Percentiles rank a stretch among this genome's conserved stretches.
Conservation (phyloP, 805 yeast genomes). For the Lachancea thermotolerans region DNA sequence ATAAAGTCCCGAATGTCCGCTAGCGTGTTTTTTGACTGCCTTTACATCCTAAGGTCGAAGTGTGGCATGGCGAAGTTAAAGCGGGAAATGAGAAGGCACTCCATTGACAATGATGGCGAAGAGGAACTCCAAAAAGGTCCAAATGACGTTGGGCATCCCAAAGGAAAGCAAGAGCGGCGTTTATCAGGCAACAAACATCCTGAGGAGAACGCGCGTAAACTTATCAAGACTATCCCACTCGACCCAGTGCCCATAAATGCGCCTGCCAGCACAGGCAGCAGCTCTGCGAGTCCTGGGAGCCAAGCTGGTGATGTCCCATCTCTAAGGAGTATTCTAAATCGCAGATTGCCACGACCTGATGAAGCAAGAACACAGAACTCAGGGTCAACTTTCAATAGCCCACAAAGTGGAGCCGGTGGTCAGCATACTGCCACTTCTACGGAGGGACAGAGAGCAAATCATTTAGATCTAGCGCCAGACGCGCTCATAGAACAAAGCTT, state of each 20-base stretch:
- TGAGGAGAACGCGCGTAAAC: slow-evolving; percentile 64
- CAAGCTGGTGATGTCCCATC: slow-evolving; percentile 17
- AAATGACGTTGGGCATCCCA: slow-evolving; percentile 4
- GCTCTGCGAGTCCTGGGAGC: slow-evolving; percentile 14
- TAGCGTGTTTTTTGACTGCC: slow-evolving; percentile 83
- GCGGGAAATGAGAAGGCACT: slow-evolving; percentile 26
- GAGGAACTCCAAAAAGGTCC: slow-evolving; percentile 32
- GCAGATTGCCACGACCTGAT: neutral
- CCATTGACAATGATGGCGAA: slow-evolving; percentile 29
- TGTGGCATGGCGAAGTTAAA: slow-evolving; percentile 75
- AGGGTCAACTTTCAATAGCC: neutral
- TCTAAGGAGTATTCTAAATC: slow-evolving; percentile 15
- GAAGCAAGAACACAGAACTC: no score
- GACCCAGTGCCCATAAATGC: slow-evolving; percentile 71
- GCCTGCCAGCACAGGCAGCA: slow-evolving; percentile 16
- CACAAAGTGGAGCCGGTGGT: neutral
- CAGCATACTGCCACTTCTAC: neutral
- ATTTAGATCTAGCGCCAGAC: neutral
- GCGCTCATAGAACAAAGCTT: neutral
- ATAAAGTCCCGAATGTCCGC: slow-evolving; percentile 87
- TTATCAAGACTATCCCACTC: slow-evolving; percentile 70
- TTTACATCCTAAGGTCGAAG: slow-evolving; percentile 77
- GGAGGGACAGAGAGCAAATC: neutral
- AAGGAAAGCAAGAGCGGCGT: slow-evolving; percentile 38
- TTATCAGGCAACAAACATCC: slow-evolving; percentile 54